phyloP scores from a whole-genome alignment of 768 basidiomycete genomes.

The Filobasidium floriforme region DNA sequence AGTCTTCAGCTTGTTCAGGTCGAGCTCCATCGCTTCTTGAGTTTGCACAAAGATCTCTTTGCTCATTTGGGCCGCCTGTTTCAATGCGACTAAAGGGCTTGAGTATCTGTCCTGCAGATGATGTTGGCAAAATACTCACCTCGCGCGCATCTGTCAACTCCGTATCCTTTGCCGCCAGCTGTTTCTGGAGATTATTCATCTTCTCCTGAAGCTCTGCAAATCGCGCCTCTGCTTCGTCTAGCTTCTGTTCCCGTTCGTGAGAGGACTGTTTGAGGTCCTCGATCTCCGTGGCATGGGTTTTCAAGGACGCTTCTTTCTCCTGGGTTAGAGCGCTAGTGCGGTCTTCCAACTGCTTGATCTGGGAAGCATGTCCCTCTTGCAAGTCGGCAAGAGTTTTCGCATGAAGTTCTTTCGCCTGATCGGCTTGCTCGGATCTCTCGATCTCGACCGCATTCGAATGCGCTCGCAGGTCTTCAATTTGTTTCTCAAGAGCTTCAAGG shows the following conservation, averaged over 20 bases:
- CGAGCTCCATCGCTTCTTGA: slow-evolving; percentile 7
- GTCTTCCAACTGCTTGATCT: too few relatives aligned
- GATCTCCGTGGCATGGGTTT: background rate
- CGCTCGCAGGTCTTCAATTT: too few relatives aligned
- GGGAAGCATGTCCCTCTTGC: background rate
- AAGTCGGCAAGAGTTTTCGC: background rate
- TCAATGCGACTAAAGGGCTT: too few relatives aligned
- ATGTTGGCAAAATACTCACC: background rate
- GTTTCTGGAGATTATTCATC: background rate
- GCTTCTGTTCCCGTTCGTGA: background rate
- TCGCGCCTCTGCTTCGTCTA: background rate
- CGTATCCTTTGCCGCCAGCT: background rate
- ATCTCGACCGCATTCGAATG: too few relatives aligned
- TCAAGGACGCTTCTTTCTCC: too few relatives aligned
- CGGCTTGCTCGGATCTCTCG: too few relatives aligned
- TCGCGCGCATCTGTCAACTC: slow-evolving; percentile 1
- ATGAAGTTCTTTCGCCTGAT: background rate
- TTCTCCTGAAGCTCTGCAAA: background rate
- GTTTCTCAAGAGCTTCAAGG: too few relatives aligned
- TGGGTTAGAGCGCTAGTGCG: too few relatives aligned
- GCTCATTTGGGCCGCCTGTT: slow-evolving; percentile 4
- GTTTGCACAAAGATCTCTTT: slow-evolving; percentile 4
- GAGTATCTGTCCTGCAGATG: background rate
- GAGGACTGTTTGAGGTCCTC: background rate
- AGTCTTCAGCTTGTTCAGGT: background rate